Base-by-base conservation (phyloP, 768 basidiomycete genomes). In the Thelephora aurantiotincta region DNA sequence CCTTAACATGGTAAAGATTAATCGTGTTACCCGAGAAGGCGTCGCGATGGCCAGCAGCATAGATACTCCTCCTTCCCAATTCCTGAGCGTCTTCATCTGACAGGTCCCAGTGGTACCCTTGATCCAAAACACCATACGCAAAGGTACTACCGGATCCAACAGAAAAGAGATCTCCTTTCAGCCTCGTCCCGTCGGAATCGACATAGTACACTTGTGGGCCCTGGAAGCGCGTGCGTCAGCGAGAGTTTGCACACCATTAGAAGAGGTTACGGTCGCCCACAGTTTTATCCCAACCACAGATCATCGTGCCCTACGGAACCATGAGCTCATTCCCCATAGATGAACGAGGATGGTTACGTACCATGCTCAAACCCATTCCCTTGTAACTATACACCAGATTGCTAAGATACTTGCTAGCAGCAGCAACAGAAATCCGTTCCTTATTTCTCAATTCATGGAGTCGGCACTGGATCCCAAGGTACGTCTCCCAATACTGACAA, bases 221-320 rank as follows among this genome's bases (percentile, higher is more conserved):
- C 80, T 88, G 59, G 20, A 12, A 18, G 35, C 2, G 44, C 11
- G 37, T 20, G 51, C n/a, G 18, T 47, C 9, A 44, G 44, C 42
- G 22, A 18, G 9, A 45, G n/a, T 20, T 18, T 46, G 35, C 20
- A 18, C 30, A 44, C 16, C n/a, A n/a, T 36, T 13, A 13, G n/a
- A 26, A 33, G 2, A 9, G 14, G 26, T 2, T 22, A 16, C 82
- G n/a, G n/a, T 9, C 4, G 66, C 82, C 57, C 51, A 85, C 87
- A 11, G 93, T 97, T 71, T 98, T 98, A 68, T 99, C 96, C 92
- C 93, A 98, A 22, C 96, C 96, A 58, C 93, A 97, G 48, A 99
- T 93, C 96, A 98, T 99, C 0, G 96, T 99, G 44, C 96, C 96
- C 91, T 93, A 11, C 43, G 3, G 43, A 20, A 11, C 42, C 7